A percentile compares a stretch with the other conserved stretches of the same genome.
Conservation (phyloP, 257 asterid genomes). For the Nicotiana benthamiana region DNA sequence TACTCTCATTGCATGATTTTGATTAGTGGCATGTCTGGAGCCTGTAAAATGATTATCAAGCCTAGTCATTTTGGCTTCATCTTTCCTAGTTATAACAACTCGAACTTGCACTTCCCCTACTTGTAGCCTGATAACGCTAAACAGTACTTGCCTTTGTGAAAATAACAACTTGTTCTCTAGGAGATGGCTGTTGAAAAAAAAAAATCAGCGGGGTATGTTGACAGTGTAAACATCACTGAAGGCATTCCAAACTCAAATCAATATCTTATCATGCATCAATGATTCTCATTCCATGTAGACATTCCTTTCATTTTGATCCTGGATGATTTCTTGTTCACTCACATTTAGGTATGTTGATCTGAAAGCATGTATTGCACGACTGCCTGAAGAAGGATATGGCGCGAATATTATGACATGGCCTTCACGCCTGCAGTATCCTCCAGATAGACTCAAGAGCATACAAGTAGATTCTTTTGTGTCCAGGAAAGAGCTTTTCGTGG, state of each 20-base stretch:
- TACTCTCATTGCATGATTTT: neutral
- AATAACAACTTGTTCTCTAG: neutral
- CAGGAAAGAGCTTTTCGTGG: slow-evolving; percentile 70
- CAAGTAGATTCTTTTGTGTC: slow-evolving; percentile 69
- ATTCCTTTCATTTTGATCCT: neutral
- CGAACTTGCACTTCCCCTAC: neutral
- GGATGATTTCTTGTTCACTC: slow-evolving; percentile 3
- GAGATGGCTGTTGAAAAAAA: neutral
- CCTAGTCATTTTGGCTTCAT: neutral
- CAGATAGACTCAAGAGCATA: slow-evolving; percentile 86
- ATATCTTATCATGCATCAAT: neutral
- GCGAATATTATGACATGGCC: slow-evolving; percentile 79
- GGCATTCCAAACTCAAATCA: neutral
- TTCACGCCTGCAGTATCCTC: slow-evolving; percentile 73
- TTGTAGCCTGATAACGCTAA: neutral
- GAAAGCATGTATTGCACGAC: slow-evolving; percentile 75
- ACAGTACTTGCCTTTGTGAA: neutral
- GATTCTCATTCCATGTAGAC: neutral
- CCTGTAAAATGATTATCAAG: neutral
- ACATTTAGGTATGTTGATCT: slow-evolving; percentile 66
- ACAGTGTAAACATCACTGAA: neutral
- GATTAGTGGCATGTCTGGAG: neutral
- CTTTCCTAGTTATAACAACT: neutral
- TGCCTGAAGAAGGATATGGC: slow-evolving; percentile 77
- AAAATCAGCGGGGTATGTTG: neutral